Evolutionary conservation across 177 flowering plant species (phyloP).

Genomic region (Vitis hybrid): DNA sequence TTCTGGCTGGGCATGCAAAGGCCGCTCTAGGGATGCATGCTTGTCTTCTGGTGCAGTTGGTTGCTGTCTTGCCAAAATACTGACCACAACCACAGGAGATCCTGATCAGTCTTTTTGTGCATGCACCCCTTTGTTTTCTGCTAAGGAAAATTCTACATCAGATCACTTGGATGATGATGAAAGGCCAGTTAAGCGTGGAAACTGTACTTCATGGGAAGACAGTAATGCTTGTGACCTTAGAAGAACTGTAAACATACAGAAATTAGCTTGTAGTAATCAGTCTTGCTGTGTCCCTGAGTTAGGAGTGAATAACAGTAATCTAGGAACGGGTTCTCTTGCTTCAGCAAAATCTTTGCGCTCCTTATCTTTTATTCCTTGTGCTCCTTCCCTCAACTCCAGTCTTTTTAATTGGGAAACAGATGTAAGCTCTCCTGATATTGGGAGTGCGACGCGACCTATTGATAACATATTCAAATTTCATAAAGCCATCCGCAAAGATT

Average conservation of each 20-base stretch:
- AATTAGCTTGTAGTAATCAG: conserved; percentile 36
- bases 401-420: conserved; percentile 87
- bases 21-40: conserved; percentile 49
- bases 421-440: conserved; percentile 36
- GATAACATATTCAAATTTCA: conserved; percentile 91
- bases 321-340: conserved; percentile 57
- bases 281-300: conserved; percentile 83
- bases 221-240: conserved; percentile 11
- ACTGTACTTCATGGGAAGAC: conserved; percentile 21
- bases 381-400: conserved; percentile 82
- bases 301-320: conserved; percentile 61
- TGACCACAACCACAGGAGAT: conserved; percentile 27
- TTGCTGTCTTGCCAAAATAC: conserved; percentile 47
- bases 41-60: conserved; percentile 56
- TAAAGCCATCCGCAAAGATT: conserved; percentile 87
- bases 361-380: conserved; percentile 59
- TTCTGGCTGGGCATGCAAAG: conserved; percentile 96
- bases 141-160: conserved; percentile 15
- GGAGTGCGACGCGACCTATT: conserved; percentile 62
- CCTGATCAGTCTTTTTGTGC: conserved; percentile 24
- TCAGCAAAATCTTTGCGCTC: conserved; percentile 69
- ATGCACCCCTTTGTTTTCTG: conserved; percentile 29
- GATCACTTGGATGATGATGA: conserved; percentile 20
- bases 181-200: conserved; percentile 44
- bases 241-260: conserved; percentile 17